These are phyloP conservation scores for Yarrowia sp. DNA, from an alignment of 805 yeast genomes.

Conservation along the genomic window DNA sequence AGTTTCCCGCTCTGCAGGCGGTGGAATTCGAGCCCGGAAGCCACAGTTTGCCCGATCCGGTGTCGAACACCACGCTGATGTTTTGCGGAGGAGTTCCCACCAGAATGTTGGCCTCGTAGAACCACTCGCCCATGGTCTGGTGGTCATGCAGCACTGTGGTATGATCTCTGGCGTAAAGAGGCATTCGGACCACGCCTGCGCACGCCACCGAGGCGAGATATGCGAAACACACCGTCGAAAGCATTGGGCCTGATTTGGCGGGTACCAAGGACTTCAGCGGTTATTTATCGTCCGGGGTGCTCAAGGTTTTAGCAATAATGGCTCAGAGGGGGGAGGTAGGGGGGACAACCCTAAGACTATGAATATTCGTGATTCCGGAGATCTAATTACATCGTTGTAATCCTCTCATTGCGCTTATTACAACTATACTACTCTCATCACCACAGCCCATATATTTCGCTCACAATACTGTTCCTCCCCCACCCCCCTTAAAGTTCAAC, in stretches of 20 bases:
- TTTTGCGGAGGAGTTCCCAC: conserved; percentile 19
- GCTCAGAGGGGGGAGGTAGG: background rate
- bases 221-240: conserved; percentile 1
- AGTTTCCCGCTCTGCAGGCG: conserved; percentile 5
- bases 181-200: conserved; percentile 7
- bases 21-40: conserved; percentile 14
- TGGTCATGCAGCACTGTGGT: background rate
- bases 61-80: conserved; percentile 21
- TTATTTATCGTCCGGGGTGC: conserved; percentile 7
- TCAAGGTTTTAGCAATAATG: conserved; percentile 13
- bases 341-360: too few relatives aligned
- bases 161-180: background rate
- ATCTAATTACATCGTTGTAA: too few relatives aligned
- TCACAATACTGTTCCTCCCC: too few relatives aligned
- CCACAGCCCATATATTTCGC: background rate
- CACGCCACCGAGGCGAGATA: background rate
- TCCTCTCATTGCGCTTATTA: too few relatives aligned
- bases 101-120: conserved; percentile 24
- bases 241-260: background rate
- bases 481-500: background rate
- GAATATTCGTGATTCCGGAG: too few relatives aligned
- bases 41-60: conserved; percentile 5
- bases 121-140: conserved; percentile 25
- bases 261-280: background rate
- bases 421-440: background rate